phyloP scores from a whole-genome alignment of 306 rosid genomes.

The Pterocarpus santalinus region DNA sequence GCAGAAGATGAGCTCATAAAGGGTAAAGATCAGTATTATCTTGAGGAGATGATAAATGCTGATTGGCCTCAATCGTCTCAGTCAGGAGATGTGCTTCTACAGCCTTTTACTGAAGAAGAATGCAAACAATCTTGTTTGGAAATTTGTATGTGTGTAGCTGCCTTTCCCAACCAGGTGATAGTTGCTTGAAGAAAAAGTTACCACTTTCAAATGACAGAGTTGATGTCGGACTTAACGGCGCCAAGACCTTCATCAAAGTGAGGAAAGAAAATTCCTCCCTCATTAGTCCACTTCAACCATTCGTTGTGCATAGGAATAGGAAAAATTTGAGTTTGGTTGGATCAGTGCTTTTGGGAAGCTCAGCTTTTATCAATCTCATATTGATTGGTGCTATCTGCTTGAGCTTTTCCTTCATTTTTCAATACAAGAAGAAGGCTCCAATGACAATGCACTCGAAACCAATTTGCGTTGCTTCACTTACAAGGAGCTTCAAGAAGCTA shows the following conservation, averaged over 20 bases:
- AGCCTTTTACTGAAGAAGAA: slow-evolving; percentile 35
- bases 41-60: neutral
- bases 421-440: neutral
- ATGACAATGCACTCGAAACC: neutral
- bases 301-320: slow-evolving; percentile 24
- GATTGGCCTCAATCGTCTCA: slow-evolving; percentile 47
- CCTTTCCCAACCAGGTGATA: slow-evolving; percentile 34
- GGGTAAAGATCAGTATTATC: slow-evolving; percentile 23
- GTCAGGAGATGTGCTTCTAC: slow-evolving; percentile 43
- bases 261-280: slow-evolving; percentile 53
- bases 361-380: slow-evolving; percentile 49
- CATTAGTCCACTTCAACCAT: neutral
- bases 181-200: slow-evolving; percentile 58
- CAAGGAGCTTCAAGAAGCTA: slow-evolving; percentile 20
- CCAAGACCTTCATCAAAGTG: slow-evolving; percentile 50
- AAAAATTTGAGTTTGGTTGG: slow-evolving; percentile 42
- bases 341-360: slow-evolving; percentile 57
- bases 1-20: slow-evolving; percentile 37
- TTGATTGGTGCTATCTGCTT: slow-evolving; percentile 35
- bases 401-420: neutral
- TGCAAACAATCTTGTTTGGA: slow-evolving; percentile 54
- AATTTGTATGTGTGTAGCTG: slow-evolving; percentile 63
- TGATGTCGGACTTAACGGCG: slow-evolving; percentile 36
- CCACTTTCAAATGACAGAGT: slow-evolving; percentile 60
- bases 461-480: slow-evolving; percentile 16